Evolutionary conservation across 345 rosid species (phyloP).

Genomic region (Eucalyptus guilfoylei): DNA sequence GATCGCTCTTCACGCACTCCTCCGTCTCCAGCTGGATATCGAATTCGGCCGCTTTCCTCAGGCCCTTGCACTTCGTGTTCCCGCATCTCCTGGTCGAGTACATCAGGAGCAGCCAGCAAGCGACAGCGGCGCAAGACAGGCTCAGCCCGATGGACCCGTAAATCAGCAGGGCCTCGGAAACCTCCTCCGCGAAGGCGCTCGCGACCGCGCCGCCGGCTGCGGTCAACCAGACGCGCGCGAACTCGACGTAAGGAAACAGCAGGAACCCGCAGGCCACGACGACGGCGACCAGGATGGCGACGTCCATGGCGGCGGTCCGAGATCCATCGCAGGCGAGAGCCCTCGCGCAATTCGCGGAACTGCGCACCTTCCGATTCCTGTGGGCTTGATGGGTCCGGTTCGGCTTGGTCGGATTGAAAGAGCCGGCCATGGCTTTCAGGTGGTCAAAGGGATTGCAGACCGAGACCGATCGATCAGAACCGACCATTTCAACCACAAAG

Average conservation of each 20-base stretch:
- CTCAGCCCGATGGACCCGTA: neutral
- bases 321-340: neutral
- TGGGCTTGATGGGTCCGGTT: neutral
- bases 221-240: neutral
- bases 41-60: slow-evolving; percentile 63
- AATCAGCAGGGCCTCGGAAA: neutral
- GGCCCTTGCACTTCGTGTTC: slow-evolving; percentile 78
- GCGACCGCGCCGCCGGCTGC: neutral
- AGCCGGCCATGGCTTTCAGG: neutral
- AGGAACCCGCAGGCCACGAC: neutral
- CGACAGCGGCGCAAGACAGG: neutral
- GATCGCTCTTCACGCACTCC: slow-evolving; percentile 55
- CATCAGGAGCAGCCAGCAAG: neutral
- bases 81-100: slow-evolving; percentile 11
- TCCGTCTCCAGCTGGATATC: slow-evolving; percentile 91
- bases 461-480: neutral
- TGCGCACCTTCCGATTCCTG: neutral
- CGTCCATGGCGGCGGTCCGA: slow-evolving; percentile 1
- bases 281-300: slow-evolving; percentile 6
- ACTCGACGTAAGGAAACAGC: neutral
- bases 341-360: neutral
- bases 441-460: slow-evolving; percentile 1
- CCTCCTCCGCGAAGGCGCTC: neutral
- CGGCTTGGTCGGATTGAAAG: neutral
- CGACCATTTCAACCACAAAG: neutral